Base-by-base conservation (phyloP, 371 early-diverging fungal genomes). In the Funneliformis caledonium region DNA sequence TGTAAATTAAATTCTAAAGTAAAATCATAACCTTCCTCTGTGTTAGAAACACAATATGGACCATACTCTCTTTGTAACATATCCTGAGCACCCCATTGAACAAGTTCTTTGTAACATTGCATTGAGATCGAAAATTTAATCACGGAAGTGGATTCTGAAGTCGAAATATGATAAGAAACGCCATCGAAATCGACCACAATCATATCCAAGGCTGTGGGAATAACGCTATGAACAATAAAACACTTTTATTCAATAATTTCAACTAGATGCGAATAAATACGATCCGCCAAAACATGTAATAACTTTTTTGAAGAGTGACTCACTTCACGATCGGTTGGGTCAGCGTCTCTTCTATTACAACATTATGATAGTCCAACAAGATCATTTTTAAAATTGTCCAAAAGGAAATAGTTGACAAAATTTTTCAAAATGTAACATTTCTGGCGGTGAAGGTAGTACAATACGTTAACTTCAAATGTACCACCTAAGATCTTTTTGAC, bases 171-270 rank as follows among this genome's bases (percentile, higher is more conserved):
- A 88, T 97, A 99, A 11, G 90, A 86, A 50, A 97, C 97, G 65
- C 97, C 96, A 87, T 99, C 99, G 88, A 97, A 98, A 86, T 99
- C 99, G 60, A 96, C 96, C 68, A 97, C 88, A 61, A 90, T 93
- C 84, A 96, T 89, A 82, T 92, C 91, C 61, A 96, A 82, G n/a
- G 91, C 88, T 75, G 96, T 96, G n/a, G 92, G 90, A 85, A 95
- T 93, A 74, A 92, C 94, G 81, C 96, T 93, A 81, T 56, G 64
- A 78, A 16, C 56, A 31, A 64, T 37, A 59, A 70, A 37, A 48
- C 14, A 43, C 19, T 31, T 33, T 14, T 62, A 76, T 81, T 81
- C 74, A 83, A 81, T 80, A 83, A 83, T 61, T 81, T 50, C 43
- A 19, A 48, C 16, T 33, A 79, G 86, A 85, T 22, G 80, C 6